These are phyloP conservation scores for Dioszegia hungarica DNA, from an alignment of 768 basidiomycete species.

Conservation along the genomic window DNA sequence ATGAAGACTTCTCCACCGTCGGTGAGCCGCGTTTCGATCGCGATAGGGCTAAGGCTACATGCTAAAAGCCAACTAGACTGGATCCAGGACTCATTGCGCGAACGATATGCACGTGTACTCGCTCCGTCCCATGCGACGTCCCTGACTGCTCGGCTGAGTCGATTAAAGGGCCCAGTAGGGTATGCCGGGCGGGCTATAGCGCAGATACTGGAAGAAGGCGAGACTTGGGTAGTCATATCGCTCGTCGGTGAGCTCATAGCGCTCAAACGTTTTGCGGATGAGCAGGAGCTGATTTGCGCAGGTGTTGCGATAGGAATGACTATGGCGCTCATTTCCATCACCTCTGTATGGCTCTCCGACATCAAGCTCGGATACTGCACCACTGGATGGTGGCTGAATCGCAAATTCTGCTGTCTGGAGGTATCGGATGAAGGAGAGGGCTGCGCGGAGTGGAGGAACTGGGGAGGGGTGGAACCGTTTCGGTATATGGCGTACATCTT, in stretches of 20 bases:
- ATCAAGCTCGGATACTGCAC: constrained; percentile 95
- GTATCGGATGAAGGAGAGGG: constrained; percentile 67
- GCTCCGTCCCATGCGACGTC: constrained; percentile 44
- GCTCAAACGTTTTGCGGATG: neutral
- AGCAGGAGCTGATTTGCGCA: constrained; percentile 42
- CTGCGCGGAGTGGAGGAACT: constrained; percentile 82
- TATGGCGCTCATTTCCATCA: constrained; percentile 89
- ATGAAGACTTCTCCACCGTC: constrained; percentile 93
- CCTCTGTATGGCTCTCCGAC: constrained; percentile 96
- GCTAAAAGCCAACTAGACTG: no score
- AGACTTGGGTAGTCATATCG: constrained; percentile 88
- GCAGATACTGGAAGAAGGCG: constrained; percentile 63
- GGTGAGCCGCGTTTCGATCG: constrained; percentile 54
- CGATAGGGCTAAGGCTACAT: no score
- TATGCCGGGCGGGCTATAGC: constrained; percentile 60
- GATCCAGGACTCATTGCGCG: constrained; percentile 91
- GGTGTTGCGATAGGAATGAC: constrained; percentile 87
- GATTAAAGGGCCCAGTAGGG: constrained; percentile 39
- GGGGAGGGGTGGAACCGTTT: constrained; percentile 67
- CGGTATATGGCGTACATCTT: constrained; percentile 78
- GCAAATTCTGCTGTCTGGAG: constrained; percentile 98
- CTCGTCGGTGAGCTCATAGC: constrained; percentile 68
- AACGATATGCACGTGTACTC: constrained; percentile 65
- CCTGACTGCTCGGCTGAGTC: constrained; percentile 47
- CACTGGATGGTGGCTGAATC: constrained; percentile 97